Conservation (phyloP, 139 green algal genomes). For the Chlorella sp. region DNA sequence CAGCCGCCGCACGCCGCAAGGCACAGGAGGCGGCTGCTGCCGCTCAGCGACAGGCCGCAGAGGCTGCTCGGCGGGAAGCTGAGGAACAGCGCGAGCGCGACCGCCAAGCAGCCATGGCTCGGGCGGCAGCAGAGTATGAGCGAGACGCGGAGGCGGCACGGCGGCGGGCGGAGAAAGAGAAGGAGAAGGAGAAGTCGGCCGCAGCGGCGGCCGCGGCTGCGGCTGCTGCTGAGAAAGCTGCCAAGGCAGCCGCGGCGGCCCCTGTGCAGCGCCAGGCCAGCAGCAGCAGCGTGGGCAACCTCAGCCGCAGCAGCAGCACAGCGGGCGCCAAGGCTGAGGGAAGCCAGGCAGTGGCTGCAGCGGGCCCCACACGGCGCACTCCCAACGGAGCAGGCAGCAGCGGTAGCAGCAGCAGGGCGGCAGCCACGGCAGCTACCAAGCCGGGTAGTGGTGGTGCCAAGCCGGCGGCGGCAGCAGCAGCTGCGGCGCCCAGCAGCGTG, state of each 20-base stretch:
- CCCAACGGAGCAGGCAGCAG: background rate
- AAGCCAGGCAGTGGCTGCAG: background rate
- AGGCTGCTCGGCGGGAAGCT: background rate
- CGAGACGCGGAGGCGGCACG: background rate
- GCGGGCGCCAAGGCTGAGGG: background rate
- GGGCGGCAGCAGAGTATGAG: background rate
- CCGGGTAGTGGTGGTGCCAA: background rate
- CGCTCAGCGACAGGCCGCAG: background rate
- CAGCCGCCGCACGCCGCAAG: background rate
- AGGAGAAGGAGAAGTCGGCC: background rate
- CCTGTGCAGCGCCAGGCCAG: background rate
- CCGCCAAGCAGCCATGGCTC: background rate
- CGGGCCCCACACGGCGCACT: background rate
- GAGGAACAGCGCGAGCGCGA: background rate
- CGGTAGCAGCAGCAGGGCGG: background rate
- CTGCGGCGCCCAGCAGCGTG: background rate
- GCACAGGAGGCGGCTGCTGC: background rate
- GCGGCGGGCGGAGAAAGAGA: background rate
- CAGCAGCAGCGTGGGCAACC: background rate
- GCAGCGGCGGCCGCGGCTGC: background rate
- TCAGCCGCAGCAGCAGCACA: background rate
- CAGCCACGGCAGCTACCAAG: background rate
- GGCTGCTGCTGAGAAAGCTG: background rate
- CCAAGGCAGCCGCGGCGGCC: background rate
- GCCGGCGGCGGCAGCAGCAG: background rate